Evolutionary conservation across 352 stramenopile species (phyloP).

Genomic region (Pythium oligandrum): DNA sequence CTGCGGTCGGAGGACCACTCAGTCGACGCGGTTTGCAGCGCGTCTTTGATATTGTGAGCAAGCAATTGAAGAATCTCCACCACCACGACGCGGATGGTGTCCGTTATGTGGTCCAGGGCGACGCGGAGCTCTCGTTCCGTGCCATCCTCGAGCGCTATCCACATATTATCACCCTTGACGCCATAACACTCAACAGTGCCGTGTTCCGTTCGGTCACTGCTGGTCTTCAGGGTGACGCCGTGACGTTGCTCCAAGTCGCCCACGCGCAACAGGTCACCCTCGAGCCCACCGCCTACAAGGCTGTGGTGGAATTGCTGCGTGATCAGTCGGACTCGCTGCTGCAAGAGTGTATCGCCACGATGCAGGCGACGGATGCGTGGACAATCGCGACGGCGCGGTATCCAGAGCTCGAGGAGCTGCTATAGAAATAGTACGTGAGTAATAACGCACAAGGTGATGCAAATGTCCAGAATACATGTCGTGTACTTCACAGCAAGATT

Average conservation of each 20-base stretch:
- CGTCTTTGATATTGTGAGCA: constrained; percentile 56
- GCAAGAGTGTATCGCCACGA: neutral
- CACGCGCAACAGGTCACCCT: constrained; percentile 26
- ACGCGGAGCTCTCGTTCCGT: constrained; percentile 44
- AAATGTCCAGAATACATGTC: too few species aligned
- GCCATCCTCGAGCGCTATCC: constrained; percentile 50
- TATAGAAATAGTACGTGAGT: neutral
- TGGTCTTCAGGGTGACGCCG: constrained; percentile 35
- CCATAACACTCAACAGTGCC: constrained; percentile 34
- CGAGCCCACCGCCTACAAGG: constrained; percentile 42
- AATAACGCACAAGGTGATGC: too few species aligned
- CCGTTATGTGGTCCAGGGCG: constrained; percentile 33
- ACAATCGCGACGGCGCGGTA: neutral
- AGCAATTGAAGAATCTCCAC: constrained; percentile 37
- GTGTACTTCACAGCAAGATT: too few species aligned
- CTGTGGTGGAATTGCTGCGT: constrained; percentile 28
- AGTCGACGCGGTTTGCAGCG: constrained; percentile 45
- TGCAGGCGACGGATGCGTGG: constrained; percentile 11
- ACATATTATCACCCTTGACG: constrained; percentile 36
- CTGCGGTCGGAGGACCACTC: constrained; percentile 26
- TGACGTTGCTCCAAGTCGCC: constrained; percentile 38
- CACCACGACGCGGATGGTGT: constrained; percentile 4
- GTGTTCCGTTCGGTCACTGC: constrained; percentile 49
- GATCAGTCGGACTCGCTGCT: neutral
- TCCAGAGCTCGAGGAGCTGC: constrained; percentile 8